Base-by-base conservation (phyloP, 805 yeast species). In the Zygoascus biomembranicola region DNA sequence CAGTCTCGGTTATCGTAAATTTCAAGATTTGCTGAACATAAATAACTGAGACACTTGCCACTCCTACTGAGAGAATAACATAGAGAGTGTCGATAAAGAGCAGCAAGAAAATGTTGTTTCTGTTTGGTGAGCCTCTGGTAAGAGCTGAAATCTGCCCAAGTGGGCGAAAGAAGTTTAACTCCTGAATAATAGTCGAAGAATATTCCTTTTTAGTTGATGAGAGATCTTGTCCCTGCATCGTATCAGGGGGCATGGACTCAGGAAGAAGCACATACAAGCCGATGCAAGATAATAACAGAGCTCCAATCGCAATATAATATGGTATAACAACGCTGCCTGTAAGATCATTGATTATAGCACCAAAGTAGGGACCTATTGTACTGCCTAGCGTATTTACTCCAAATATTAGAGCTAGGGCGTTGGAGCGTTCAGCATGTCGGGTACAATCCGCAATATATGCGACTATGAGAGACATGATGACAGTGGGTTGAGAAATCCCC, bases 401-500 rank as follows among this genome's bases (percentile, higher is more conserved):
- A 16, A 32, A 47, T 14, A 42, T 47, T 43, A 20, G 18, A 18
- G 50, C 32, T 18, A 47, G 16, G 10, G n/a, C 16, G 10, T 32
- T 32, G 26, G 32, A 11, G 11, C 43, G n/a, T 19, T 32, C 43
- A 18, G 14, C 31, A n/a, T 11, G 28, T 32, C 50, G 43, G 8
- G 50, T 32, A 14, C 50, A 47, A 20, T 37, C 43, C 13, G 26
- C 11, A 20, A 49, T 32, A 43, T 49, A 49, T 5, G 52, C 52
- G 5, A 41, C n/a, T 2, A 49, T 28, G 16, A 49, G 23, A 20
- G 52, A 19, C 18, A 16, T 16, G n/a, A 49, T 41, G 8, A 49
- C 47, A 19, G 52, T 28, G 9, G 52, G 47, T 32, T 20, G 28
- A 28, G 52, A 39, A 28, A 49, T 10, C n/a, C 52, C 52, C 16